phyloP scores from a whole-genome alignment of 2,329 filamentous ascomycete species.

The Paramyrothecium sp. region DNA sequence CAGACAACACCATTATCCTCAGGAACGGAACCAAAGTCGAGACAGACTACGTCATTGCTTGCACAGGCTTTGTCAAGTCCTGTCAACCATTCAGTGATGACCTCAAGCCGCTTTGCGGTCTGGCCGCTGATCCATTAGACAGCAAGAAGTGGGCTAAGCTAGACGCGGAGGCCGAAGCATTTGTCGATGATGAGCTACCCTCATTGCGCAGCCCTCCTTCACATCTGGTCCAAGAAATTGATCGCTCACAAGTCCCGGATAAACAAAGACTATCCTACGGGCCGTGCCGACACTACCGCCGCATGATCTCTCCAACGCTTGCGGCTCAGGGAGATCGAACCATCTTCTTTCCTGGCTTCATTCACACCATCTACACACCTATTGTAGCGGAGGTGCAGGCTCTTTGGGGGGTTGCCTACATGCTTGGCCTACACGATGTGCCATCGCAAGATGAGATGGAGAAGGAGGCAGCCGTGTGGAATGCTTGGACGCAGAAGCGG shows the following conservation, averaged over 20 bases:
- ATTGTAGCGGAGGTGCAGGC: constrained; percentile 24
- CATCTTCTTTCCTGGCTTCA: constrained; percentile 27
- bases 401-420: constrained; percentile 26
- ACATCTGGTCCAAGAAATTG: neutral
- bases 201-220: constrained; percentile 9
- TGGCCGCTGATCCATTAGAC: constrained; percentile 8
- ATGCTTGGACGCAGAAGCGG: constrained; percentile 28
- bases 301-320: constrained; percentile 18
- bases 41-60: constrained; percentile 18
- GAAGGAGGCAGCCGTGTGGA: constrained; percentile 26
- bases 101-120: constrained; percentile 13
- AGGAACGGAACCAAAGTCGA: constrained; percentile 10
- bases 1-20: constrained; percentile 13
- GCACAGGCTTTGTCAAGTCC: constrained; percentile 20
- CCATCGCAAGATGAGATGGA: constrained; percentile 23
- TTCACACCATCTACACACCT: constrained; percentile 26
- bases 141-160: constrained; percentile 11
- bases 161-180: constrained; percentile 11
- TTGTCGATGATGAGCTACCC: constrained; percentile 15
- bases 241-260: neutral
- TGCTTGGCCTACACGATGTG: constrained; percentile 20
- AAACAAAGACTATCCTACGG: constrained; percentile 10
- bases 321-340: constrained; percentile 26
- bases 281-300: constrained; percentile 19
- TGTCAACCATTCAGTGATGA: constrained; percentile 15